phyloP scores from a whole-genome alignment of 1,139 yeast species.

The Magnusiomyces sp. region DNA sequence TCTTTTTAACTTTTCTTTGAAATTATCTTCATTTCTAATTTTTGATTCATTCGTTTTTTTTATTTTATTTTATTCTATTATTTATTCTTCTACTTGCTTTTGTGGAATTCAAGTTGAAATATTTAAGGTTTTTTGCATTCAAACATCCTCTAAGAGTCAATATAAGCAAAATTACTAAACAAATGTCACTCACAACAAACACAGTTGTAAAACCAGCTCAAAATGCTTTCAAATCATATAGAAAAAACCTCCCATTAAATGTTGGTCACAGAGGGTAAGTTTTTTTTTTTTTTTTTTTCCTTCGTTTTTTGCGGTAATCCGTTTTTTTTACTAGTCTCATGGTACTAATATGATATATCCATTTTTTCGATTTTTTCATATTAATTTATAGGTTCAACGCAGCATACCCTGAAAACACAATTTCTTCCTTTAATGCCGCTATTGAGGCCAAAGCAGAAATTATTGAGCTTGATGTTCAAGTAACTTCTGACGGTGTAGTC shows the following conservation, averaged over 20 bases:
- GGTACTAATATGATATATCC: not conserved
- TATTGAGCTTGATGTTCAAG: constrained; percentile 80
- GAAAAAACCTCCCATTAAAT: constrained; percentile 11
- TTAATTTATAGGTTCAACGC: constrained; percentile 38
- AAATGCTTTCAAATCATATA: no score
- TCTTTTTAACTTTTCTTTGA: not conserved
- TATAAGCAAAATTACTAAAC: constrained; percentile 5
- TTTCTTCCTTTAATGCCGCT: constrained; percentile 65
- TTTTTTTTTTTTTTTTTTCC: not conserved
- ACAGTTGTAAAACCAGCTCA: no score
- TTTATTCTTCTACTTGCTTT: not conserved
- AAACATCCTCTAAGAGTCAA: not conserved
- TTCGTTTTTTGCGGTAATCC: not conserved
- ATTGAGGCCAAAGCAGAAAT: constrained; percentile 58
- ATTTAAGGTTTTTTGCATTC: no score
- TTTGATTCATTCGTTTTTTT: not conserved
- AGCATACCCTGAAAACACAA: constrained; percentile 69
- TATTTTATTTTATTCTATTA: not conserved
- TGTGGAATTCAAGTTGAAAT: no score
- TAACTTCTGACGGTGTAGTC: constrained; percentile 61
- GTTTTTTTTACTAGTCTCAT: not conserved
- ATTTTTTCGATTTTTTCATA: not conserved
- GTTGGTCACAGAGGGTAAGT: constrained; percentile 17
- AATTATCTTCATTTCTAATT: not conserved
- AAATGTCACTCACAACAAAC: constrained; percentile 4